Percentiles rank a stretch among this genome's conserved stretches.
phyloP scores from a whole-genome alignment of 1,284 basidiomycete genomes.

The Megacollybia platyphylla region DNA sequence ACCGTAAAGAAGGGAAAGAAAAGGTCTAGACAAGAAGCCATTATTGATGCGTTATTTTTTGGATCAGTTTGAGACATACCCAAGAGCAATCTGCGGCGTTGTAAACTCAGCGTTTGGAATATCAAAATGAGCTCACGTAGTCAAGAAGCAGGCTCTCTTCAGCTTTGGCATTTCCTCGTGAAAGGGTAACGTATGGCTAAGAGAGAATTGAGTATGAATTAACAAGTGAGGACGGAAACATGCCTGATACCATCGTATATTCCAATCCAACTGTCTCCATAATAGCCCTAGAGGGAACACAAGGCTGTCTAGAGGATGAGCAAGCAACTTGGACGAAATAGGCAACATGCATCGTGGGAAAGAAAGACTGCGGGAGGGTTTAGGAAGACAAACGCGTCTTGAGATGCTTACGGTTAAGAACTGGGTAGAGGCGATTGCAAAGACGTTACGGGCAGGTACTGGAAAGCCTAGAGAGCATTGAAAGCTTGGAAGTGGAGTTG shows the following conservation, averaged over 20 bases:
- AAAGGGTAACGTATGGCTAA: conserved; percentile 44
- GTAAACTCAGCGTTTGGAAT: conserved; percentile 2
- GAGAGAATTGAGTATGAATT: conserved; percentile 6
- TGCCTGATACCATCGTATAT: conserved; percentile 36
- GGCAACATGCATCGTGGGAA: conserved; percentile 34
- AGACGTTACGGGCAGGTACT: conserved; percentile 34
- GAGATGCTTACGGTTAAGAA: conserved; percentile 36
- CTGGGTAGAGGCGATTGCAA: conserved; percentile 34
- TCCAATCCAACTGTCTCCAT: conserved; percentile 36
- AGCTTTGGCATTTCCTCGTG: conserved; percentile 34
- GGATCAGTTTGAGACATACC: conserved; percentile 16
- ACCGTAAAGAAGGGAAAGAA: conserved; percentile 23
- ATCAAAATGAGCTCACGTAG: conserved; percentile 29
- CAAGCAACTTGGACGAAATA: background rate
- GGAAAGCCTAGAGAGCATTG: conserved; percentile 28
- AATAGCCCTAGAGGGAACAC: conserved; percentile 23
- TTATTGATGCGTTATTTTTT: background rate
- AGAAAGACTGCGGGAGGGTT: conserved; percentile 30
- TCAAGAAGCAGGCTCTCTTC: conserved; percentile 47
- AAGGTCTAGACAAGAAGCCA: conserved; percentile 13
- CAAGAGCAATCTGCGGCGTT: conserved; percentile 7
- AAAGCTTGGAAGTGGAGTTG: background rate
- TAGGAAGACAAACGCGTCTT: background rate
- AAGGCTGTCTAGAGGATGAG: conserved; percentile 14
- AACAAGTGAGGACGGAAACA: conserved; percentile 8